A percentile compares a stretch with the other conserved stretches of the same genome.
Conservation (phyloP, 2,329 filamentous ascomycete species). For the Aschersonia sp. region DNA sequence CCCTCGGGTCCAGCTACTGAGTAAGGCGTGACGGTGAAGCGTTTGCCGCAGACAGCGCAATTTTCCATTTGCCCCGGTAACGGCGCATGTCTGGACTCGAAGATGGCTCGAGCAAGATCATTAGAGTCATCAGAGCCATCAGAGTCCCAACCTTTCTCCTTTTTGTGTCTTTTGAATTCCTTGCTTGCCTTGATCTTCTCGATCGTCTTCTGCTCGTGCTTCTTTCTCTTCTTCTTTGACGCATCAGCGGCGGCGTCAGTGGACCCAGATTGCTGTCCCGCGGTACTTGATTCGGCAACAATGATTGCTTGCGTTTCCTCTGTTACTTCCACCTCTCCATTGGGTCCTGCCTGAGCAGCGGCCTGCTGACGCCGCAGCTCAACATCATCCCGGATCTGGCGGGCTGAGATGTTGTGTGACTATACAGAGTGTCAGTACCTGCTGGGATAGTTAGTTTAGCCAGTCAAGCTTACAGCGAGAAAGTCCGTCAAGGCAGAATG, state of each 20-base stretch:
- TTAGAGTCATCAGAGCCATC: constrained; percentile 39
- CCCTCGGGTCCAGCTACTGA: constrained; percentile 70
- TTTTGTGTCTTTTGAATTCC: constrained; percentile 38
- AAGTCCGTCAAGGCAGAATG: constrained; percentile 41
- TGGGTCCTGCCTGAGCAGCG: constrained; percentile 8
- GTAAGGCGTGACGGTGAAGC: constrained; percentile 88
- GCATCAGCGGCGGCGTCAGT: constrained; percentile 11
- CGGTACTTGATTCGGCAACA: constrained; percentile 10
- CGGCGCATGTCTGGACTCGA: constrained; percentile 33
- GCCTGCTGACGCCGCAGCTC: constrained; percentile 30
- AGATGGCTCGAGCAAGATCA: constrained; percentile 32
- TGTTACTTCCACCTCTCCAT: constrained; percentile 8
- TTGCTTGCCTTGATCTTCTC: constrained; percentile 51
- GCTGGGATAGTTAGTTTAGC: too few relatives aligned
- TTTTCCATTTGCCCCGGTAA: constrained; percentile 79
- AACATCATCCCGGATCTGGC: constrained; percentile 36
- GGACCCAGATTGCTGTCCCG: constrained; percentile 12
- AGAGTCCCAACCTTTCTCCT: constrained; percentile 19
- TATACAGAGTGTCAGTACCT: constrained; percentile 11
- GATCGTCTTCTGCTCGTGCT: constrained; percentile 35
- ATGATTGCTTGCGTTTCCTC: constrained; percentile 2
- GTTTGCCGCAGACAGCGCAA: constrained; percentile 71
- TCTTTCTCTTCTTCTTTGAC: constrained; percentile 27
- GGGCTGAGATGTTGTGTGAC: constrained; percentile 58
- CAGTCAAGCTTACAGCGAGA: constrained; percentile 26